Conservation (phyloP, 208 protist species). For the Strigomonas culicis region DNA sequence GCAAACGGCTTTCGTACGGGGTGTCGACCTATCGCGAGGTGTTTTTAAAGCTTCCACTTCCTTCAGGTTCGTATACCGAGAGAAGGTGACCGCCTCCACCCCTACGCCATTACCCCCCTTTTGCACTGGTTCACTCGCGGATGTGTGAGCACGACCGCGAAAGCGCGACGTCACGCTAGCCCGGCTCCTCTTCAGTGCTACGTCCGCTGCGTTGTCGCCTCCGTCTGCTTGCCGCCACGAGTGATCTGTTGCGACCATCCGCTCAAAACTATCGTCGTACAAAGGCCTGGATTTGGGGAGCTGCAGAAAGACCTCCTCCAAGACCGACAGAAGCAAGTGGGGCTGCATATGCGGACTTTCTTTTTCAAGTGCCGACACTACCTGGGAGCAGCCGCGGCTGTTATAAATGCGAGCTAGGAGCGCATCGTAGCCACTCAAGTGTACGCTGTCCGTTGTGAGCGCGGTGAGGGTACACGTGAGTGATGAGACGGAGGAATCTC, state of each 20-base stretch:
- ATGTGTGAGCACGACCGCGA: not conserved
- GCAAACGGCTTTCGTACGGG: no score
- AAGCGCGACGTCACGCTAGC: not conserved
- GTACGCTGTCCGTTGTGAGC: not conserved
- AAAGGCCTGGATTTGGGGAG: not conserved
- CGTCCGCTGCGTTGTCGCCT: no score
- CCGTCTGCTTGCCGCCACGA: no score
- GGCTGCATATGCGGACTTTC: no score
- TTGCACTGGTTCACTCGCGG: no score
- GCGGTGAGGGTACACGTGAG: not conserved
- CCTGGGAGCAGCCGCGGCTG: no score
- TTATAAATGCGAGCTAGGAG: not conserved
- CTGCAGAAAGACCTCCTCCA: not conserved
- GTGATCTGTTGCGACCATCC: not conserved
- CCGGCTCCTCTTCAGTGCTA: no score
- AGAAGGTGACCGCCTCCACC: not conserved
- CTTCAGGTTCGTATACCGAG: not conserved
- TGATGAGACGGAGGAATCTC: not conserved
- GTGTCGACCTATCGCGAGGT: no score
- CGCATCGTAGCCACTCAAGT: not conserved
- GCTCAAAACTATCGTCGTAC: not conserved
- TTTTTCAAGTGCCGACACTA: not conserved
- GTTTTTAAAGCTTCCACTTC: no score
- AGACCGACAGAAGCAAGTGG: not conserved
- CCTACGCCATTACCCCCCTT: no score